Evolutionary conservation across 2,329 filamentous ascomycete species (phyloP).

Genomic region (Fusarium newnesense): DNA sequence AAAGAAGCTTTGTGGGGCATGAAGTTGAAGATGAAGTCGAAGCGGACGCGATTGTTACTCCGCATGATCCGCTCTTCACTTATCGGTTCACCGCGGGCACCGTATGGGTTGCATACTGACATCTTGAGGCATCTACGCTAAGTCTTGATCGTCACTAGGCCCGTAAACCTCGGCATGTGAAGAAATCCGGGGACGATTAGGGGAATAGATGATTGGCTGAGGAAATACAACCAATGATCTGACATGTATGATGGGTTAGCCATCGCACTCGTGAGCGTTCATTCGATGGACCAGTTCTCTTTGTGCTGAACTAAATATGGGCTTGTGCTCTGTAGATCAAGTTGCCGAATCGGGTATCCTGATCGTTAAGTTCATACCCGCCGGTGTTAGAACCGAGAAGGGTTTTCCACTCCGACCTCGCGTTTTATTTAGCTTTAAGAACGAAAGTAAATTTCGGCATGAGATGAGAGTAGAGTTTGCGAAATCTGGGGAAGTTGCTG

Average conservation of each 20-base stretch:
- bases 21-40: background rate
- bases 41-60: background rate
- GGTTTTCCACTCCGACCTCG: background rate
- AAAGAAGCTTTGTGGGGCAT: background rate
- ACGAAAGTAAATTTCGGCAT: background rate
- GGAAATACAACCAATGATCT: background rate
- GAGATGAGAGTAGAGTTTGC: background rate
- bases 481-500: background rate
- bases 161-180: constrained; percentile 15
- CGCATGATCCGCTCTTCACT: background rate
- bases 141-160: constrained; percentile 3
- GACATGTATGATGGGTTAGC: background rate
- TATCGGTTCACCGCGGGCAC: constrained; percentile 23
- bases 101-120: constrained; percentile 1
- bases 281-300: background rate
- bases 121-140: background rate
- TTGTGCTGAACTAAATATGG: background rate
- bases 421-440: background rate
- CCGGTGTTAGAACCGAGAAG: constrained; percentile 6
- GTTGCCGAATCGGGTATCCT: constrained; percentile 36
- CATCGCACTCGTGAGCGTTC: background rate
- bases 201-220: constrained; percentile 12
- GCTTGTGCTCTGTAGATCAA: background rate
- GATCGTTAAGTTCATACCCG: constrained; percentile 23
- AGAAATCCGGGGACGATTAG: constrained; percentile 15